Evolutionary conservation across 495 filamentous ascomycete species (phyloP).

Genomic region (Daldinia grandis): DNA sequence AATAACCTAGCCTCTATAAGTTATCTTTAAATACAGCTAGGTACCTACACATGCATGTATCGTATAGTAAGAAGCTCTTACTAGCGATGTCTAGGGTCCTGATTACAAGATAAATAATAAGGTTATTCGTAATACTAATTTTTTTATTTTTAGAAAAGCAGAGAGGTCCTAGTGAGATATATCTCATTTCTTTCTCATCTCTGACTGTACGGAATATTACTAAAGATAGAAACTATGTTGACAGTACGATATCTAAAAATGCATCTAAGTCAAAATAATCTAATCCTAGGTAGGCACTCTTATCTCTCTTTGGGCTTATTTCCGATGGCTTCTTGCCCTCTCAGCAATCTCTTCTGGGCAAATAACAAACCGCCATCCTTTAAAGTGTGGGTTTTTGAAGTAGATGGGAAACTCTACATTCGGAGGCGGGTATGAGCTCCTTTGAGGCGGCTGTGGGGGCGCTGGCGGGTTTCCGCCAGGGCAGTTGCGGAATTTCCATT

Average conservation of each 20-base stretch:
- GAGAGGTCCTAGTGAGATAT: background rate
- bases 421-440: background rate
- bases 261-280: background rate
- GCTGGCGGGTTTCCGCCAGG: conserved; percentile 10
- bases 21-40: too few species aligned
- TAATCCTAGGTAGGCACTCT: background rate
- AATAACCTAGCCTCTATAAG: too few species aligned
- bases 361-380: conserved; percentile 23
- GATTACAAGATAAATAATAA: background rate
- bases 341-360: background rate
- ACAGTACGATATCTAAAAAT: background rate
- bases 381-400: conserved; percentile 18
- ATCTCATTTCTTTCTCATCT: background rate
- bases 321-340: background rate
- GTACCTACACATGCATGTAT: too few species aligned
- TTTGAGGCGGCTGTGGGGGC: conserved; percentile 3
- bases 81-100: too few species aligned
- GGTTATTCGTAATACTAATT: background rate
- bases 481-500: conserved; percentile 13
- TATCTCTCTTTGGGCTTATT: background rate
- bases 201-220: background rate
- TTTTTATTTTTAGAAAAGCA: background rate
- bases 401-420: background rate
- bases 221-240: background rate
- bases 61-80: too few species aligned